Conservation (phyloP, 2,329 filamentous ascomycete genomes). For the Sarocladium oryzae region DNA sequence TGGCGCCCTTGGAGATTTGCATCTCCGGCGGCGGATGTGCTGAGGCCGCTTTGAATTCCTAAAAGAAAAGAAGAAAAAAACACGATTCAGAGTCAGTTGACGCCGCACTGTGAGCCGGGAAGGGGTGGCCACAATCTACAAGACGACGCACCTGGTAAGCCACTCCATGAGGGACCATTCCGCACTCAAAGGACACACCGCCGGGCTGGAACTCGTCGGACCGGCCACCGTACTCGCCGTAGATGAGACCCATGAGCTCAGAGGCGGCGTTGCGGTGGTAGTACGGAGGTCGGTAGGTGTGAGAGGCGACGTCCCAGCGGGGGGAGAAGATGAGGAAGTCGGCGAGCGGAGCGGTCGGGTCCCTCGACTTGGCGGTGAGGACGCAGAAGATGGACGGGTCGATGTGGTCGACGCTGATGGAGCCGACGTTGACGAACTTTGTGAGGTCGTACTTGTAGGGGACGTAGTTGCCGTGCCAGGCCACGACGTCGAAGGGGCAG, state of each 20-base stretch:
- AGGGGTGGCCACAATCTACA: too few relatives aligned
- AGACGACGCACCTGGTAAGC: slow-evolving; percentile 26
- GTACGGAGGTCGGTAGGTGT: slow-evolving; percentile 59
- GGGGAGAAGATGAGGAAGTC: slow-evolving; percentile 66
- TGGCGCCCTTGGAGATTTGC: slow-evolving; percentile 38
- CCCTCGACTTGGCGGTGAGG: slow-evolving; percentile 50
- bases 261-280: slow-evolving; percentile 57
- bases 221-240: slow-evolving; percentile 23
- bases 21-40: slow-evolving; percentile 28
- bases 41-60: slow-evolving; percentile 36
- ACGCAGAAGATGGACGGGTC: slow-evolving; percentile 63
- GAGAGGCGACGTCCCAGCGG: slow-evolving; percentile 56
- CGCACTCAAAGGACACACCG: slow-evolving; percentile 33
- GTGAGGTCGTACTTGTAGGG: slow-evolving; percentile 46
- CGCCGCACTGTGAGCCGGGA: too few relatives aligned
- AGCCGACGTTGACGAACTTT: slow-evolving; percentile 50
- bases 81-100: too few relatives aligned
- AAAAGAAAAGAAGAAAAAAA: slow-evolving; percentile 28
- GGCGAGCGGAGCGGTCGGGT: slow-evolving; percentile 47
- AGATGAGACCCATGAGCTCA: slow-evolving; percentile 49
- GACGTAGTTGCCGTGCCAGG: slow-evolving; percentile 61
- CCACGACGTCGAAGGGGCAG: slow-evolving; percentile 60
- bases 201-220: slow-evolving; percentile 40
- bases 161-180: slow-evolving; percentile 42
- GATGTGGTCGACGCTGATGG: slow-evolving; percentile 55